Evolutionary conservation across 768 basidiomycete genomes (phyloP).

Genomic region (Lactifluus volemus): DNA sequence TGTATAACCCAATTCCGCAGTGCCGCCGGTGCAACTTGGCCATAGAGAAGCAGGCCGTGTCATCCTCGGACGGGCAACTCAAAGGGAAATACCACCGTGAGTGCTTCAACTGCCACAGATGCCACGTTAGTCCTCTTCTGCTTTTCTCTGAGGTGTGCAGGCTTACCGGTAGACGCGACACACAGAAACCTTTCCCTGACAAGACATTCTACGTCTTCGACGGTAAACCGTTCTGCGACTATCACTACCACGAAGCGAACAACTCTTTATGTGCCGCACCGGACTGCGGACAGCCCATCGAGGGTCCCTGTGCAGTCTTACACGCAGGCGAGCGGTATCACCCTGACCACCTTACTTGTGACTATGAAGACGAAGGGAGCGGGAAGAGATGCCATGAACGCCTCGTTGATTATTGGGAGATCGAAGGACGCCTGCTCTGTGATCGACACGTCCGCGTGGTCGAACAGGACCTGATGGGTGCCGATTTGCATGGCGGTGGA

Average conservation of each 20-base stretch:
- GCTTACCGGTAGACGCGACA: neutral
- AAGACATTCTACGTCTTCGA: constrained; percentile 88
- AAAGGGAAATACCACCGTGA: constrained; percentile 92
- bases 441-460: constrained; percentile 58
- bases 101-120: constrained; percentile 84
- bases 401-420: constrained; percentile 82
- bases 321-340: constrained; percentile 77
- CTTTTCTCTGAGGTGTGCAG: neutral
- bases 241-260: constrained; percentile 91
- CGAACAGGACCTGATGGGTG: constrained; percentile 21
- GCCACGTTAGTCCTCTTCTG: constrained; percentile 45
- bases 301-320: constrained; percentile 87
- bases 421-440: constrained; percentile 78
- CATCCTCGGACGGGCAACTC: constrained; percentile 84
- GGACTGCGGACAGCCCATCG: constrained; percentile 80
- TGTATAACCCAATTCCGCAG: constrained; percentile 29
- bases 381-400: constrained; percentile 38
- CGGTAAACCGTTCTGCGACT: constrained; percentile 84
- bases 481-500: constrained; percentile 11
- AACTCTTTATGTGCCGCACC: constrained; percentile 76
- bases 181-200: constrained; percentile 81
- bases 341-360: constrained; percentile 82
- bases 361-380: constrained; percentile 37
- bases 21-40: constrained; percentile 81
- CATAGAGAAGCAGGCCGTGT: constrained; percentile 89